A percentile compares a stretch with the other conserved stretches of the same genome.
phyloP scores from a whole-genome alignment of 495 filamentous ascomycete species.

The Symbiotaphrina buchneri region DNA sequence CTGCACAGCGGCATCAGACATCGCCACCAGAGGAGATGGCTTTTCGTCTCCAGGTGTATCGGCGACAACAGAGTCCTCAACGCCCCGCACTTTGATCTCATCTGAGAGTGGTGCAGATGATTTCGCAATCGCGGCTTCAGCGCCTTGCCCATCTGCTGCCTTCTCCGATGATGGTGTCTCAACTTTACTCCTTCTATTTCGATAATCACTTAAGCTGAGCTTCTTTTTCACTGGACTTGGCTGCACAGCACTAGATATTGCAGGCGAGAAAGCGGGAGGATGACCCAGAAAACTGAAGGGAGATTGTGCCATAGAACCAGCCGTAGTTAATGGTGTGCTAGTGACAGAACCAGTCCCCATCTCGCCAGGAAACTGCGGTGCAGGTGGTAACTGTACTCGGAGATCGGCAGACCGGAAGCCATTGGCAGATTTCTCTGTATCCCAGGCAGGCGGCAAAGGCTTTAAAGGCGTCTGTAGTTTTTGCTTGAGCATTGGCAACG shows the following conservation, averaged over 20 bases:
- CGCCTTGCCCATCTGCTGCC: too few species aligned
- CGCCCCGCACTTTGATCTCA: too few species aligned
- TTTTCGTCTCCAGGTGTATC: too few species aligned
- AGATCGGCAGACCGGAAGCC: conserved; percentile 17
- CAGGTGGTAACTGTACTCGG: conserved; percentile 25
- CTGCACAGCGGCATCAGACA: too few species aligned
- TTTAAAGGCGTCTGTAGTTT: too few species aligned
- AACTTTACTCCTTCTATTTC: conserved; percentile 19
- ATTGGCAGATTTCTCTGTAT: conserved; percentile 12
- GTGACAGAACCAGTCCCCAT: conserved; percentile 13
- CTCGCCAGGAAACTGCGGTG: conserved; percentile 8
- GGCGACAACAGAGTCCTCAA: too few species aligned
- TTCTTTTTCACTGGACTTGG: conserved; percentile 48
- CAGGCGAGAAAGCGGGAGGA: conserved; percentile 14
- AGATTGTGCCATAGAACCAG: conserved; percentile 21
- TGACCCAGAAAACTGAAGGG: conserved; percentile 21
- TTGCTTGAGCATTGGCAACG: too few species aligned
- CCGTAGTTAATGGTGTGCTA: conserved; percentile 9
- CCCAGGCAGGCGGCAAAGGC: too few species aligned
- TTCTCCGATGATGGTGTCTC: conserved; percentile 18
- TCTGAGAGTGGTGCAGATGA: too few species aligned
- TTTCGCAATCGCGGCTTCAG: too few species aligned
- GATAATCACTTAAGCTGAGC: conserved; percentile 53
- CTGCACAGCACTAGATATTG: conserved; percentile 20
- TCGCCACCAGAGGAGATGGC: too few species aligned